Percentiles rank a stretch among this genome's conserved stretches.
Evolutionary conservation across 2,329 filamentous ascomycete genomes (phyloP).

Genomic region (Ophiostoma sp.): DNA sequence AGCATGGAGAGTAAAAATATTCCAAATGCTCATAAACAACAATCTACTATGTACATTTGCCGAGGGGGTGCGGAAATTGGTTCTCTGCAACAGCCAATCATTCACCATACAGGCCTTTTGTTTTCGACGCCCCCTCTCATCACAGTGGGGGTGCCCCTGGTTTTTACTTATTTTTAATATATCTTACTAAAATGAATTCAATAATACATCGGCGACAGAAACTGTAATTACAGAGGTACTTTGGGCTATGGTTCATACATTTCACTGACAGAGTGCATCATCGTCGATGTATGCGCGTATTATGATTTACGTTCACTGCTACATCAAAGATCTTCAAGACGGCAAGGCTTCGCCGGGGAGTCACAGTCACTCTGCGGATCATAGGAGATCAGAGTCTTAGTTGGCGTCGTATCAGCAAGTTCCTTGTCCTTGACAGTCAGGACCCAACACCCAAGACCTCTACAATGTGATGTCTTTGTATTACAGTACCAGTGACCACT

Average conservation of each 20-base stretch:
- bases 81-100: background rate
- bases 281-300: background rate
- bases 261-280: background rate
- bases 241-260: background rate
- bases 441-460: background rate
- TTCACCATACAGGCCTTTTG: background rate
- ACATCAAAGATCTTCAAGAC: background rate
- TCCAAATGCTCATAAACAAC: background rate
- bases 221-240: background rate
- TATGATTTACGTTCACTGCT: background rate
- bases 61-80: slow-evolving; percentile 4
- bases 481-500: background rate
- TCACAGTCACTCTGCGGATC: slow-evolving; percentile 1
- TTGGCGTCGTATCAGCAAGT: background rate
- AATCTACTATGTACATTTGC: background rate
- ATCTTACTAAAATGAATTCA: too few relatives aligned
- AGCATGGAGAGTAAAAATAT: background rate
- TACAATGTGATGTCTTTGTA: background rate
- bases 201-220: too few relatives aligned
- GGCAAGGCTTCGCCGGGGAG: background rate
- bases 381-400: background rate
- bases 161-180: background rate
- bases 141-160: background rate
- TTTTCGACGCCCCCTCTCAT: background rate
- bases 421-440: too few relatives aligned